Percentiles rank a stretch among this genome's conserved stretches.
phyloP scores from a whole-genome alignment of 345 rosid species.

The Linum usitatissimum region DNA sequence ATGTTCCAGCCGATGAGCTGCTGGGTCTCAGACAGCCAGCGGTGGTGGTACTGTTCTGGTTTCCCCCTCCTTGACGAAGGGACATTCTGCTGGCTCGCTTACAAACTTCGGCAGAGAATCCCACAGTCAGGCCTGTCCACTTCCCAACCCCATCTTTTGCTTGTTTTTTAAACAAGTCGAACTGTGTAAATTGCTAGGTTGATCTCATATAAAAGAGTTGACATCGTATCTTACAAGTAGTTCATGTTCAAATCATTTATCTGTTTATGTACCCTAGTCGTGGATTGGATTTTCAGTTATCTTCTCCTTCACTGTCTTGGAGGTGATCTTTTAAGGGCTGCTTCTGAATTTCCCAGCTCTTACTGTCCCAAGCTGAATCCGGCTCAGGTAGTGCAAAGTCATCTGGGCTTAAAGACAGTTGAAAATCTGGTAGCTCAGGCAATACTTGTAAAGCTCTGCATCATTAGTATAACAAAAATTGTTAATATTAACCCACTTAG shows the following conservation, averaged over 20 bases:
- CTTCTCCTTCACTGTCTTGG: slow-evolving; percentile 37
- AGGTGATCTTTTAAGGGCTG: slow-evolving; percentile 62
- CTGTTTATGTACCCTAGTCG: not conserved
- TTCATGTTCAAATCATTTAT: no score
- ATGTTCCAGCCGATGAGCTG: no score
- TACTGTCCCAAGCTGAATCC: slow-evolving; percentile 41
- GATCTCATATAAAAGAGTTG: not conserved
- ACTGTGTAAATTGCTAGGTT: no score
- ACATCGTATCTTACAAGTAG: not conserved
- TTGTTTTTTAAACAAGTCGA: no score
- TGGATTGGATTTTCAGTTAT: slow-evolving; percentile 18
- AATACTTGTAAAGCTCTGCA: slow-evolving; percentile 60
- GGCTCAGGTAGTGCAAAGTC: slow-evolving; percentile 55
- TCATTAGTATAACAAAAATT: not conserved
- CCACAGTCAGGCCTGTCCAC: no score
- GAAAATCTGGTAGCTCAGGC: slow-evolving; percentile 86
- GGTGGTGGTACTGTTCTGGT: no score
- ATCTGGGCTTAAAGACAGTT: slow-evolving; percentile 69
- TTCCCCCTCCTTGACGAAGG: no score
- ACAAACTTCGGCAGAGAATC: no score
- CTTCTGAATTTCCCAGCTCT: slow-evolving; percentile 40
- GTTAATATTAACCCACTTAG: not conserved
- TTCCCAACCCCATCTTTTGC: no score
- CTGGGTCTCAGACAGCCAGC: no score
- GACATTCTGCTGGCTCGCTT: no score